A percentile compares a stretch with the other conserved stretches of the same genome.
Evolutionary conservation across 2,329 filamentous ascomycete species (phyloP).

Genomic region (Clarireedia monteithiana): DNA sequence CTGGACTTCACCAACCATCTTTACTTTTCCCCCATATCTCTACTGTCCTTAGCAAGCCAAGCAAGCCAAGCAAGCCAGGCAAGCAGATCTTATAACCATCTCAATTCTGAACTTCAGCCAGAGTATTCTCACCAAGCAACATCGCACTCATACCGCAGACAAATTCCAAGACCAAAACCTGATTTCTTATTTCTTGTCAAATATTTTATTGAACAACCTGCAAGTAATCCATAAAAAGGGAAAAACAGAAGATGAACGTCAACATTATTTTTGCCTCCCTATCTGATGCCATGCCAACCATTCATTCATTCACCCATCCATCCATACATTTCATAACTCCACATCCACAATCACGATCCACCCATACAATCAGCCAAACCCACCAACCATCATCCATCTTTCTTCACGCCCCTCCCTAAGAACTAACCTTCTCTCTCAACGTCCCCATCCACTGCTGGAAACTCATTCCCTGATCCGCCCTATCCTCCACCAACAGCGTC

Average conservation of each 20-base stretch:
- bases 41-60: too few relatives aligned
- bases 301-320: neutral
- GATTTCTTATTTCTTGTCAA: too few relatives aligned
- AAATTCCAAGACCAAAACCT: too few relatives aligned
- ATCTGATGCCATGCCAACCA: neutral
- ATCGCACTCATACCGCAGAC: too few relatives aligned
- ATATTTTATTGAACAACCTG: constrained; percentile 26
- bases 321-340: neutral
- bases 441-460: constrained; percentile 89
- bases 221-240: neutral
- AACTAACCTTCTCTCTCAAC: constrained; percentile 84
- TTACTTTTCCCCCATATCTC: too few relatives aligned
- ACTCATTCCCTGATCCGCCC: constrained; percentile 88
- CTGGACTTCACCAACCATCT: too few relatives aligned
- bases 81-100: too few relatives aligned
- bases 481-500: constrained; percentile 88
- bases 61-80: too few relatives aligned
- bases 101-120: too few relatives aligned
- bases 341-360: neutral
- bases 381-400: neutral
- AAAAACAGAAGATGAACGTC: neutral
- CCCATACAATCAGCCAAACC: neutral
- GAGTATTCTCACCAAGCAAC: too few relatives aligned
- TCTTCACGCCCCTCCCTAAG: neutral
- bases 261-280: neutral